Evolutionary conservation across 2,329 filamentous ascomycete genomes (phyloP).

Genomic region (Fusarium caatingaense): DNA sequence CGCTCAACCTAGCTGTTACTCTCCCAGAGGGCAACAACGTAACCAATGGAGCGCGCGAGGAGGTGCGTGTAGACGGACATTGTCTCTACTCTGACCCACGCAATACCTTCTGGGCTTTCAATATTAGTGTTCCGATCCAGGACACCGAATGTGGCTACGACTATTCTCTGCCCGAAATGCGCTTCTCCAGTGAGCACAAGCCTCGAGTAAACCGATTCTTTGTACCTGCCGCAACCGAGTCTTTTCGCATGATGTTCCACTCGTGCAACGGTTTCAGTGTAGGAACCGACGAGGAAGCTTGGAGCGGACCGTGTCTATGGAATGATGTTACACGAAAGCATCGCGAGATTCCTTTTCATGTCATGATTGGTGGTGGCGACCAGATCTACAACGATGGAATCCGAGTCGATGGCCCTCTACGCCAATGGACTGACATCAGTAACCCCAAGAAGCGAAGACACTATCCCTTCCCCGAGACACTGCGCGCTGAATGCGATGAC

Average conservation of each 20-base stretch:
- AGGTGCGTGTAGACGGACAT: conserved; percentile 53
- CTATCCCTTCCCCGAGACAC: conserved; percentile 79
- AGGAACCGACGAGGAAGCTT: conserved; percentile 84
- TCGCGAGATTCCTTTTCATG: conserved; percentile 84
- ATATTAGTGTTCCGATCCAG: conserved; percentile 80
- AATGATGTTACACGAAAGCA: conserved; percentile 91
- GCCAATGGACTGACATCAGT: conserved; percentile 83
- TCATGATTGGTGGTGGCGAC: conserved; percentile 94
- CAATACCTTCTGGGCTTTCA: conserved; percentile 95
- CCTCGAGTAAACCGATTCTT: conserved; percentile 78
- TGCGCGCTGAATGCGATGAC: conserved; percentile 85
- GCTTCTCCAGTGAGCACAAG: conserved; percentile 68
- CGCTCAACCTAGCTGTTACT: conserved; percentile 58
- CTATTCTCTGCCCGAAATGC: conserved; percentile 77
- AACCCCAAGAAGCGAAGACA: conserved; percentile 86
- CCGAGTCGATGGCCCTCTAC: conserved; percentile 83
- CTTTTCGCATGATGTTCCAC: conserved; percentile 99
- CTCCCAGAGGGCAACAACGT: conserved; percentile 41
- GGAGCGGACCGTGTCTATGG: conserved; percentile 94
- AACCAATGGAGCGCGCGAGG: conserved; percentile 55
- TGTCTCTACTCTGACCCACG: conserved; percentile 73
- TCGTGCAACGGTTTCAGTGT: conserved; percentile 97
- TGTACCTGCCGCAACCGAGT: conserved; percentile 83
- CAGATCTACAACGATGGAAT: conserved; percentile 98
- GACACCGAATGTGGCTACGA: conserved; percentile 78